Conservation (phyloP, 2,329 filamentous ascomycete genomes). For the Alternaria panax region DNA sequence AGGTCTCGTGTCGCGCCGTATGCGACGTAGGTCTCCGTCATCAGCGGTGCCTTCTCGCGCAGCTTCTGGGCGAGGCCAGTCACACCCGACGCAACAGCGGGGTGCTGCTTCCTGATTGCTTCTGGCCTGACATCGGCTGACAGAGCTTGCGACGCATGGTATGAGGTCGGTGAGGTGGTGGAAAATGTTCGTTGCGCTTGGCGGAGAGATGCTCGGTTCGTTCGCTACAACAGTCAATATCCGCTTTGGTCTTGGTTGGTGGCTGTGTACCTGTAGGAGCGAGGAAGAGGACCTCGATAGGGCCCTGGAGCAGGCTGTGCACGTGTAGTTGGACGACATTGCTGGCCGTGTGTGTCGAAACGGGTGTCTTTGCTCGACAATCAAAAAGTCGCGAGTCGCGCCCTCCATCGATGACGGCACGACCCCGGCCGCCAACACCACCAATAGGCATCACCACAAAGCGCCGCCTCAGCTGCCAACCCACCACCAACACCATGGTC, state of each 20-base stretch:
- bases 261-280: constrained; percentile 29
- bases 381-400: constrained; percentile 40
- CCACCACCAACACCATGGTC: constrained; percentile 4
- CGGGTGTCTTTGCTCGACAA: constrained; percentile 11
- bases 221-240: constrained; percentile 32
- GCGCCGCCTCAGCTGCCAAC: constrained; percentile 2
- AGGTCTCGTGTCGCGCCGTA: constrained; percentile 80
- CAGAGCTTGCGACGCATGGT: constrained; percentile 32
- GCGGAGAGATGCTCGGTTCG: constrained; percentile 27
- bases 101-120: constrained; percentile 27
- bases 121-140: constrained; percentile 25
- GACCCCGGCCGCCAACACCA: constrained; percentile 23
- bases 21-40: constrained; percentile 74
- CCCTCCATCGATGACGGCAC: constrained; percentile 45
- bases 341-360: constrained; percentile 16
- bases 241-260: background rate
- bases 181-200: constrained; percentile 35
- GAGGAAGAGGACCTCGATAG: constrained; percentile 26
- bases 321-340: constrained; percentile 50
- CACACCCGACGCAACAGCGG: constrained; percentile 21
- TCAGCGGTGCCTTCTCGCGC: constrained; percentile 42
- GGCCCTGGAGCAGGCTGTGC: constrained; percentile 45
- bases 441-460: constrained; percentile 21
- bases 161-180: constrained; percentile 28
- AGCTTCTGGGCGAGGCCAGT: constrained; percentile 39